Conservation (phyloP, 148 eudicot species). For the Gaultheria prostrata region DNA sequence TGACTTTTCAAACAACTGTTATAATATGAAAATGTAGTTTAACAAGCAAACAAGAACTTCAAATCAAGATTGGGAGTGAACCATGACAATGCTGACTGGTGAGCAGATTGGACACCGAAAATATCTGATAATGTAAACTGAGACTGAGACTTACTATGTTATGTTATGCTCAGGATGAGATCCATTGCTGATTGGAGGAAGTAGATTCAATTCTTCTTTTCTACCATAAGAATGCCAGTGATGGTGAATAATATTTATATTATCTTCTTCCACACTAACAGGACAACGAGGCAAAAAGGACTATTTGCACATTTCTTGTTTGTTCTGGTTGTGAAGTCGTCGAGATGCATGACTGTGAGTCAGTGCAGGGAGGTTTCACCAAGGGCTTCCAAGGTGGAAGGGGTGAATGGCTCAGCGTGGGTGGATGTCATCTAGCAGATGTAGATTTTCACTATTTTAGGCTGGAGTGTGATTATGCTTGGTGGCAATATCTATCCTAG, state of each 20-base stretch:
- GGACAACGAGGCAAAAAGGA: background rate
- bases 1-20: no score
- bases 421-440: background rate
- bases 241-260: background rate
- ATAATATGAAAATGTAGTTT: no score
- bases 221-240: background rate
- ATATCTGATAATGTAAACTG: background rate
- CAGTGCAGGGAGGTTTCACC: background rate
- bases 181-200: background rate
- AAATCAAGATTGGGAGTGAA: background rate
- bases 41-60: background rate
- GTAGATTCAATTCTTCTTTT: background rate
- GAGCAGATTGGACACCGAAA: background rate
- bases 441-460: background rate
- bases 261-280: background rate
- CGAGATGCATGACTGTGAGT: background rate
- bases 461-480: background rate
- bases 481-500: background rate
- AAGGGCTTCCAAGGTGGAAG: background rate
- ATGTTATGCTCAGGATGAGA: no score
- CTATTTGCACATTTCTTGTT: background rate
- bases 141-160: background rate
- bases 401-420: background rate
- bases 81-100: background rate
- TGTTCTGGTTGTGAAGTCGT: background rate